phyloP scores from a whole-genome alignment of 768 basidiomycete species.

The Boletus reticuloceps region DNA sequence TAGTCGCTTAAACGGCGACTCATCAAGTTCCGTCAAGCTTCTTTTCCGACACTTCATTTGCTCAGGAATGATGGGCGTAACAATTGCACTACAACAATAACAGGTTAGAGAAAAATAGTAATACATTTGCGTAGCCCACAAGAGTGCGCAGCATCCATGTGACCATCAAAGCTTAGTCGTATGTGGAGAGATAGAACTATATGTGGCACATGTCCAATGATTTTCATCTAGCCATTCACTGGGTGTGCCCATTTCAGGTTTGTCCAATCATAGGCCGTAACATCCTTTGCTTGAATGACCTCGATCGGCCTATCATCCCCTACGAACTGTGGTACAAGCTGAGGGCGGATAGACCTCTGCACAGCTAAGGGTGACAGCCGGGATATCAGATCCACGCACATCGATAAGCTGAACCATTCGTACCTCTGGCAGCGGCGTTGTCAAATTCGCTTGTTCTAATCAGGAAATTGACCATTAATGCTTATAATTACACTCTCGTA shows the following conservation, averaged over 20 bases:
- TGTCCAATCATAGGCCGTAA: conserved; percentile 16
- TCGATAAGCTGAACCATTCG: background rate
- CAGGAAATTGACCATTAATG: conserved; percentile 2
- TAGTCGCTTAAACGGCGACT: conserved; percentile 21
- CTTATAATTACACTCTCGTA: background rate
- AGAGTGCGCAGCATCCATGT: conserved; percentile 4
- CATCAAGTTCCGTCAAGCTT: conserved; percentile 21
- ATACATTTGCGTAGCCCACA: conserved; percentile 14
- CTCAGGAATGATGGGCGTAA: conserved; percentile 7
- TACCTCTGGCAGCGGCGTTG: conserved; percentile 19
- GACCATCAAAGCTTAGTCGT: background rate
- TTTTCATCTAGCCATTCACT: background rate
- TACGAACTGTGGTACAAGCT: conserved; percentile 18
- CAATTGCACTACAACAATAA: conserved; percentile 19
- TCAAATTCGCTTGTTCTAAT: conserved; percentile 25
- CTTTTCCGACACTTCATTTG: conserved; percentile 14
- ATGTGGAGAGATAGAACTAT: background rate
- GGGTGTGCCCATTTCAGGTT: conserved; percentile 12
- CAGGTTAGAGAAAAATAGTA: conserved; percentile 12
- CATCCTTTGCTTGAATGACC: conserved; percentile 13
- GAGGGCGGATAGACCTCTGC: conserved; percentile 14
- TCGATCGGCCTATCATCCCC: background rate
- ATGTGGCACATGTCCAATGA: background rate
- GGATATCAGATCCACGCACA: conserved; percentile 8
- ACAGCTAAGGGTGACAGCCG: conserved; percentile 9